Evolutionary conservation across 2,329 filamentous ascomycete species (phyloP), one percentile per base, ranked within the genome.

Genomic region (Pyrenophora seminiperda): DNA sequence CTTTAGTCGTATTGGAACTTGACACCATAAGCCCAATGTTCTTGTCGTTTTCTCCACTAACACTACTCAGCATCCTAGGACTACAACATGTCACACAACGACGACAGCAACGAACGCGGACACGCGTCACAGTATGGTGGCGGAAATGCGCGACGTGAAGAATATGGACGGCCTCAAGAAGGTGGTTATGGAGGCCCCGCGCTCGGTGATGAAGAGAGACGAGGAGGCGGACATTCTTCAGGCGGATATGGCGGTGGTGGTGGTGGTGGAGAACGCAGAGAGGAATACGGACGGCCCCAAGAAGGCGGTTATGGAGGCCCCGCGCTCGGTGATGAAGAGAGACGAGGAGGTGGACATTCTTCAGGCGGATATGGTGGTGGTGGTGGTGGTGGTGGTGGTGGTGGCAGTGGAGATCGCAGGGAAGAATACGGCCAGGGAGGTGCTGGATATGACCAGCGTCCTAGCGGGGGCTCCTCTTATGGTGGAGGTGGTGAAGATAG

Each of bases 31-130:
- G 31, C 3, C 5, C 27, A 31, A 37, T 11, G 14, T 22, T n/a
- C 27, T 15, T 7, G 17, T 7, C 9, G 9, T 38, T 15, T 22
- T 3, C 7, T 19, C 14, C 18, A 32, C 43, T 47, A 15, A 51
- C 19, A 15, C 14, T 10, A 5, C 10, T 13, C 2, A 13, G 20
- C 17, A 41, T 41, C 14, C 22, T 10, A 5, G 19, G 14, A 27
- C 10, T 11, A 20, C 14, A 22, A 59, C 20, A 65, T 66, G 62
- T 66, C 62, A 22, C 64, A 65, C 54, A 67, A 64, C 56, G 54
- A 64, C 56, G 58, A 63, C 11, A 58, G 56, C 19, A 54, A 55
- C 51, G 50, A 54, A 27, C 52, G 47, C 30, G 51, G 47, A 7
- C 38, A 44, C 29, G 46, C 52, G 15, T 55, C 53, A 17, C 50